Evolutionary conservation across 192 early-diverging fungal genomes (phyloP), one percentile per base, ranked within the genome.

Genomic region (Coemansia aciculifera): DNA sequence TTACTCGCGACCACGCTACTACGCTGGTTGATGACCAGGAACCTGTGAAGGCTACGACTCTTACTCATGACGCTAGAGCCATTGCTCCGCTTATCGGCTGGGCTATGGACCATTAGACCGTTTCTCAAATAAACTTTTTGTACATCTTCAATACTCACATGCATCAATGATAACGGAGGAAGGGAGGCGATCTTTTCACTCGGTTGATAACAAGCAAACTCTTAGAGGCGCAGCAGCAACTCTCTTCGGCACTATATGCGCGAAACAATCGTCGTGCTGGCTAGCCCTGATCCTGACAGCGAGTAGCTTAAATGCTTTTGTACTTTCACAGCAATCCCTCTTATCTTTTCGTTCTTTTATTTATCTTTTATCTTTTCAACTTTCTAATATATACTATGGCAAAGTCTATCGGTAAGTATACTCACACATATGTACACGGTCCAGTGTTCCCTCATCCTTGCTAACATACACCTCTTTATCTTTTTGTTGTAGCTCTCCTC

Each of bases 401-500:
- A 64, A 77, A 77, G 65, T 66, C 69, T 36, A 77, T 77, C 51
- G 74, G 74, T 76, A 76, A 69, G 74, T 13, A 52, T 21, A 27
- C 37, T 31, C 36, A n/a, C 44, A 46, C n/a, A 43, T 43, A 2
- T 3, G 0, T 7, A 46, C 6, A 7, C 44, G n/a, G n/a, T n/a
- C 43, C 3, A 23, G n/a, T 19, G 12, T 23, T 6, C 3, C 40
- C 32, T 6, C 19, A 0, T 21, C 13, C n/a, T 32, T 64, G 27
- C 34, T 65, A n/a, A 59, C 39, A 43, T 3, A 5, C 34, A 37
- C 64, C 9, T 15, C 32, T 21, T 39, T 5, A 39, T 21, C 11
- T 27, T 31, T 19, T 13, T 21, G 11, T 23, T 17, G 24, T 81
- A 71, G 91, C 91, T 66, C 89, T 93, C 54, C 92, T 99, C 34